Percentiles rank a stretch among this genome's conserved stretches.
Conservation (phyloP, 2,329 filamentous ascomycete species). For the Sphaceloma murrayae region DNA sequence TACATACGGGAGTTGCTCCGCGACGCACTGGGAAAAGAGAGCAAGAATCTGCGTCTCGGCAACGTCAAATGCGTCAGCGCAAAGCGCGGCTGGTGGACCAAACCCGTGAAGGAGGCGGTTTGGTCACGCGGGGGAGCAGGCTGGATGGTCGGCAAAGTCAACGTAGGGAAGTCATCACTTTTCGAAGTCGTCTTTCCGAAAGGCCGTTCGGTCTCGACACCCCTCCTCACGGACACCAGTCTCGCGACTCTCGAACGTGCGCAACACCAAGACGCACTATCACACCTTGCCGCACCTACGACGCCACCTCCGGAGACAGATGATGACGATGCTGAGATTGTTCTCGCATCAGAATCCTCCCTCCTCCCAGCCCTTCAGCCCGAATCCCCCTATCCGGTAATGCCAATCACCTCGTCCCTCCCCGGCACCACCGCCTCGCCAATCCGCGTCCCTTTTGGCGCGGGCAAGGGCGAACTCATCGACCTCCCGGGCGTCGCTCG, state of each 20-base stretch:
- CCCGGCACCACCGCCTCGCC: conserved; percentile 92
- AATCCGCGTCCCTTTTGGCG: conserved; percentile 83
- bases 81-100: conserved; percentile 84
- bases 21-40: conserved; percentile 59
- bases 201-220: conserved; percentile 33
- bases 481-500: conserved; percentile 81
- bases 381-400: conserved; percentile 66
- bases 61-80: conserved; percentile 83
- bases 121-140: conserved; percentile 73
- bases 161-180: conserved; percentile 90
- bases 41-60: conserved; percentile 66
- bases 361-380: conserved; percentile 68
- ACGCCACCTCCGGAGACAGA: background rate
- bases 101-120: conserved; percentile 73
- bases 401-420: conserved; percentile 77
- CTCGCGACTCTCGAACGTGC: conserved; percentile 5
- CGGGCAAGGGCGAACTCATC: conserved; percentile 78
- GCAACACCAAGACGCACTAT: background rate
- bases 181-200: conserved; percentile 83
- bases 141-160: conserved; percentile 97
- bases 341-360: conserved; percentile 19
- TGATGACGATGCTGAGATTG: conserved; percentile 22
- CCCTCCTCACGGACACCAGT: background rate
- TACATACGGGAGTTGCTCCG: conserved; percentile 70
- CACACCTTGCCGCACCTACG: background rate